phyloP scores from a whole-genome alignment of 306 rosid species.

The Heteromeles arbutifolia region DNA sequence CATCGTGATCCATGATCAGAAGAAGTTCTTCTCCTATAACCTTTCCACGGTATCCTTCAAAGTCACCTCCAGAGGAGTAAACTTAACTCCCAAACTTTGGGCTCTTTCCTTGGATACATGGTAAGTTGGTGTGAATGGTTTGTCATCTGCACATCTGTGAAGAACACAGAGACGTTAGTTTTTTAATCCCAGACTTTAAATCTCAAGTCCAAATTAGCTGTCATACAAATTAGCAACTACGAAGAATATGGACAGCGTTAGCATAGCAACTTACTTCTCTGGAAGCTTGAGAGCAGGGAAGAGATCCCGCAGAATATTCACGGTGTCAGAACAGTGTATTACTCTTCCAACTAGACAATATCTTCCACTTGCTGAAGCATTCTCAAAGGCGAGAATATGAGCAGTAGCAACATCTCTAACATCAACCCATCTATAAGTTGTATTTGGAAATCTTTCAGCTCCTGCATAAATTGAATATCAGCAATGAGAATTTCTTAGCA shows the following conservation, averaged over 20 bases:
- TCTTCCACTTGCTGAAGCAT: conserved; percentile 55
- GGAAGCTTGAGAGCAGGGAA: conserved; percentile 46
- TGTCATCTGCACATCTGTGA: conserved; percentile 22
- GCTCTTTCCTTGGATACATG: conserved; percentile 20
- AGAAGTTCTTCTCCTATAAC: conserved; percentile 22
- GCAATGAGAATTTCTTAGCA: not conserved
- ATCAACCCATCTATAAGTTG: conserved; percentile 28
- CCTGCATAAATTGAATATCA: conserved; percentile 27
- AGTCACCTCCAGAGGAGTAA: conserved; percentile 20
- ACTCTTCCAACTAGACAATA: conserved; percentile 37
- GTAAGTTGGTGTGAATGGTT: not conserved
- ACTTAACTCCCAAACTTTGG: conserved; percentile 14
- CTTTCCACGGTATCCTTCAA: conserved; percentile 23
- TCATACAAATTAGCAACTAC: not conserved
- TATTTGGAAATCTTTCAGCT: conserved; percentile 31
- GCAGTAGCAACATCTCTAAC: conserved; percentile 68
- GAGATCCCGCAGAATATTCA: conserved; percentile 25
- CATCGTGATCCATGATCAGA: not conserved
- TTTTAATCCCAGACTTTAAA: not conserved
- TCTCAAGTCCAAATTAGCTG: not conserved
- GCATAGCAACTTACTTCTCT: conserved; percentile 30
- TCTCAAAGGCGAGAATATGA: conserved; percentile 60
- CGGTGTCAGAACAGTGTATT: conserved; percentile 32
- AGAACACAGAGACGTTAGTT: not conserved
- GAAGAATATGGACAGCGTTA: not conserved